These are phyloP conservation scores for barley (Hordeum vulgare) DNA, from an alignment of 176 grass and related monocot species.

Conservation along the genomic window DNA sequence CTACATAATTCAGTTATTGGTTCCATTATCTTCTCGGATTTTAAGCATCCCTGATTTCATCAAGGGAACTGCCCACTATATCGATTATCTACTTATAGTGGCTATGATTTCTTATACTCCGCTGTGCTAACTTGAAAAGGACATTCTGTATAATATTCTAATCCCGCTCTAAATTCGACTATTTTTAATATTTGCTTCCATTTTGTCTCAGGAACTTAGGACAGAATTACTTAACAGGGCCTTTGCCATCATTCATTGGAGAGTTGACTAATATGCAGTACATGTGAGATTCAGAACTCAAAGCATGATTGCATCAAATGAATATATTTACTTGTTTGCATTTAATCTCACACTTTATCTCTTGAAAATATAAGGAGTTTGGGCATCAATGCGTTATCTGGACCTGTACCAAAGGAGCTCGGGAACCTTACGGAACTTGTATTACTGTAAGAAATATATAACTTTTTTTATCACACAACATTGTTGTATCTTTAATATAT, in stretches of 20 bases:
- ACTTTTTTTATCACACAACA: neutral
- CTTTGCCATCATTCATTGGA: constrained; percentile 63
- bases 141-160: neutral
- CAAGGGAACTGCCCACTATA: no score
- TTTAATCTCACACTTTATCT: neutral
- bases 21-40: neutral
- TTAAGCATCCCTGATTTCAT: no score
- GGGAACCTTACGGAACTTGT: constrained; percentile 53
- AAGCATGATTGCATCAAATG: neutral
- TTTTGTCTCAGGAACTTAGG: constrained; percentile 45
- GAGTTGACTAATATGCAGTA: constrained; percentile 65
- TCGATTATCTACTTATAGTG: no score
- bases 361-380: constrained; percentile 44
- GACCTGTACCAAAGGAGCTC: constrained; percentile 66
- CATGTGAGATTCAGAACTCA: constrained; percentile 37
- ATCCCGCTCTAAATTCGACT: no score
- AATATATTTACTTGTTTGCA: neutral
- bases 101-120: neutral
- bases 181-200: neutral
- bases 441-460: constrained; percentile 33
- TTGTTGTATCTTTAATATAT: neutral
- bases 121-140: neutral
- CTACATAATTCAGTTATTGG: neutral
- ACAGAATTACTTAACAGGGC: constrained; percentile 66
- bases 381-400: constrained; percentile 67